Evolutionary conservation across 1,284 basidiomycete species (phyloP).

Genomic region (Trichosporon sp.): DNA sequence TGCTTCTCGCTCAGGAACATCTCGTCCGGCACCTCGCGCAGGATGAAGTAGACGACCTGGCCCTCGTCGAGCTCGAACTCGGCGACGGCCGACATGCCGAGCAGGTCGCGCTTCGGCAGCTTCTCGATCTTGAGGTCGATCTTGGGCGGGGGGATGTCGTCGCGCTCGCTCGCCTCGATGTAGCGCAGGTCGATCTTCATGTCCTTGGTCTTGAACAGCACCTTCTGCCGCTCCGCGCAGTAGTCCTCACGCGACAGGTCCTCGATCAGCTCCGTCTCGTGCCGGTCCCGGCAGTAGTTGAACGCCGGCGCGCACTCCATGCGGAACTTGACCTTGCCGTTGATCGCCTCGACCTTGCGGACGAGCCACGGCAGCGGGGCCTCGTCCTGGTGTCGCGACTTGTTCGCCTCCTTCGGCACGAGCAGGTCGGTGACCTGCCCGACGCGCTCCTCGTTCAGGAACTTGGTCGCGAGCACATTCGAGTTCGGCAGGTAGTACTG

Average conservation of each 20-base stretch:
- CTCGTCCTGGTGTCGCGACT: conserved; percentile 28
- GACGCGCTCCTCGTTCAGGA: conserved; percentile 74
- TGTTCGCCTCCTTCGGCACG: conserved; percentile 42
- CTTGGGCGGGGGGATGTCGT: conserved; percentile 47
- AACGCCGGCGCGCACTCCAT: conserved; percentile 89
- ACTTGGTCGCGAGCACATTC: conserved; percentile 83
- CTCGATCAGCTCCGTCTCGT: conserved; percentile 57
- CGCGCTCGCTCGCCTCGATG: conserved; percentile 50
- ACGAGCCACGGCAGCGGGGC: conserved; percentile 72
- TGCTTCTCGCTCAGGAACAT: conserved; percentile 1
- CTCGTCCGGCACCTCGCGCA: conserved; percentile 56
- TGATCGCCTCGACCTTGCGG: conserved; percentile 77
- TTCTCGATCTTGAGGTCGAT: conserved; percentile 58
- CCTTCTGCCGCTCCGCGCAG: conserved; percentile 57
- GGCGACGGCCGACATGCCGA: conserved; percentile 36
- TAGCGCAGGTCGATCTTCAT: conserved; percentile 72
- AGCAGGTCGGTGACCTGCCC: conserved; percentile 64
- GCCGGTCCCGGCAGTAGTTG: conserved; percentile 75
- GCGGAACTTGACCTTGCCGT: conserved; percentile 67
- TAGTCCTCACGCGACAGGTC: conserved; percentile 53
- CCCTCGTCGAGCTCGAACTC: conserved; percentile 67
- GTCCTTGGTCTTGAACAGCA: conserved; percentile 60
- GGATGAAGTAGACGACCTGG: conserved; percentile 75
- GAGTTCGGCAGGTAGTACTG: conserved; percentile 83
- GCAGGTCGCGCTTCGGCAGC: conserved; percentile 35